Percentiles rank a stretch among this genome's conserved stretches.
Evolutionary conservation across 2,329 filamentous ascomycete species (phyloP).

Genomic region (Mycosphaerelloides madeirae): DNA sequence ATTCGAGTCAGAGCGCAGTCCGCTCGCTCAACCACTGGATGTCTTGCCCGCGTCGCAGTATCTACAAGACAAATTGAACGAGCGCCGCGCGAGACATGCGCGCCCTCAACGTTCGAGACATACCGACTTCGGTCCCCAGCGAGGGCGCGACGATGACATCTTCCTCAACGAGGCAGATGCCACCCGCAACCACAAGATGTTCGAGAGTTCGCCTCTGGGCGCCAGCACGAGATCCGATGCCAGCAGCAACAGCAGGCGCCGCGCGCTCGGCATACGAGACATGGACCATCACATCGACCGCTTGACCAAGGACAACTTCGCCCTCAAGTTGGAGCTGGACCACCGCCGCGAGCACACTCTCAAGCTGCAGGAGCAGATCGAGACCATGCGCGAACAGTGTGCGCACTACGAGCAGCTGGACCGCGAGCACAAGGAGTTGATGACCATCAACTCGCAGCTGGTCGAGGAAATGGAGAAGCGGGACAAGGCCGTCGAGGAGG

Average conservation of each 20-base stretch:
- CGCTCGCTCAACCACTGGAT: constrained; percentile 15
- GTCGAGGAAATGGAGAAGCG: constrained; percentile 60
- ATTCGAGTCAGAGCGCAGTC: constrained; percentile 12
- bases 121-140: constrained; percentile 30
- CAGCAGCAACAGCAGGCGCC: constrained; percentile 20
- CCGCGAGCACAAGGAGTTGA: constrained; percentile 45
- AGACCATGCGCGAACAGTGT: constrained; percentile 52
- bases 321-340: constrained; percentile 67
- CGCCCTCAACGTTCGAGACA: constrained; percentile 31
- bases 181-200: constrained; percentile 15
- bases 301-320: constrained; percentile 71
- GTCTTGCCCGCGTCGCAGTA: constrained; percentile 31
- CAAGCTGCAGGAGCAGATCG: constrained; percentile 54
- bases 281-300: constrained; percentile 65
- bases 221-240: constrained; percentile 16
- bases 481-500: constrained; percentile 66
- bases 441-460: constrained; percentile 56
- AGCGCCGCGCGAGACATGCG: constrained; percentile 28
- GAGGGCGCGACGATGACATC: constrained; percentile 33
- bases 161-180: constrained; percentile 32
- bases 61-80: constrained; percentile 33
- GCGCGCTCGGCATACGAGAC: constrained; percentile 56
- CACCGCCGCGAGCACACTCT: constrained; percentile 63
- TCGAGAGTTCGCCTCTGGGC: constrained; percentile 28
- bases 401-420: constrained; percentile 32